A percentile compares a stretch with the other conserved stretches of the same genome.
Conservation (phyloP, 139 green algal genomes). For the Monoraphidium neglectum region DNA sequence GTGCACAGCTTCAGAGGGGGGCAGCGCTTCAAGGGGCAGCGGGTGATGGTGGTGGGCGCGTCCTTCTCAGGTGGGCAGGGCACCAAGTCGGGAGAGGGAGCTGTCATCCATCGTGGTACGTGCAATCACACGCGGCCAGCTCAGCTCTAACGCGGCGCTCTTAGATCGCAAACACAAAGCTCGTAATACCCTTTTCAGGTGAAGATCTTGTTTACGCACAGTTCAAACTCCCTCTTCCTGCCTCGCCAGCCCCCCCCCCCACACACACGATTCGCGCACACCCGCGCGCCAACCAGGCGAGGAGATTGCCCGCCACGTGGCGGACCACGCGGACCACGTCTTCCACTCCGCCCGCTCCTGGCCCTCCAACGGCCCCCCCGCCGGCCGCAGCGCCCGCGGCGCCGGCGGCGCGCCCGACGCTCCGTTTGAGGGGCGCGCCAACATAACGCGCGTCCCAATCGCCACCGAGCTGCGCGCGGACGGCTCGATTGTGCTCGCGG, state of each 20-base stretch:
- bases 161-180: too few relatives aligned
- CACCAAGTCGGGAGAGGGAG: too few relatives aligned
- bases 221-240: too few relatives aligned
- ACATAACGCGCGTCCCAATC: constrained; percentile 25
- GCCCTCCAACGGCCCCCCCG: background rate
- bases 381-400: background rate
- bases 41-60: constrained; percentile 76
- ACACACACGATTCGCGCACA: too few relatives aligned
- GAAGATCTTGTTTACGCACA: too few relatives aligned
- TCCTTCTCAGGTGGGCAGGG: constrained; percentile 51
- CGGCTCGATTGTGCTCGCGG: constrained; percentile 34
- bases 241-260: too few relatives aligned
- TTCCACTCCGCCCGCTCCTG: constrained; percentile 15
- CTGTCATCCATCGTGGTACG: too few relatives aligned
- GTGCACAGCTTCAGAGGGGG: constrained; percentile 52
- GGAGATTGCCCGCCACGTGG: constrained; percentile 20
- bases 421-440: constrained; percentile 7
- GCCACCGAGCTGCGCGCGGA: constrained; percentile 30
- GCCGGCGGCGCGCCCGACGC: background rate
- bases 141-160: too few relatives aligned
- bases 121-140: too few relatives aligned
- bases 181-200: too few relatives aligned
- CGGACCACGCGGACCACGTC: background rate
- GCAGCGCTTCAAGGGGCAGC: constrained; percentile 49
- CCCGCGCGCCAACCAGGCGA: constrained; percentile 12